phyloP scores from a whole-genome alignment of 1,139 yeast genomes.

The Diutina catenulata region DNA sequence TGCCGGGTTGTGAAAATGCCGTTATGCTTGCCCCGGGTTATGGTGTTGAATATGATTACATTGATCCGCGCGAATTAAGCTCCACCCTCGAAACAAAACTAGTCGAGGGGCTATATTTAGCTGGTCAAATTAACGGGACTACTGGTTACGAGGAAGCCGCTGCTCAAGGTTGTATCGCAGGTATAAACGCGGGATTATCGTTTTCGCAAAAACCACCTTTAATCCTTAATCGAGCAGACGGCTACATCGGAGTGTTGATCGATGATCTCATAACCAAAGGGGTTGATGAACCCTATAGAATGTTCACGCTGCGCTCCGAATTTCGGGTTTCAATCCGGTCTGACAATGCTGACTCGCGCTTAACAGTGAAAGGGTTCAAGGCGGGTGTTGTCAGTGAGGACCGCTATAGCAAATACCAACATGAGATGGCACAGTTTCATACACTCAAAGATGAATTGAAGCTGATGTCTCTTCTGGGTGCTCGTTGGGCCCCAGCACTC shows the following conservation, averaged over 20 bases:
- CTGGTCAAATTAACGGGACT: constrained; percentile 98
- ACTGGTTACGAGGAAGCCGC: constrained; percentile 99
- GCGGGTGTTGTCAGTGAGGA: constrained; percentile 56
- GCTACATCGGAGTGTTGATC: constrained; percentile 82
- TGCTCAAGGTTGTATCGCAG: constrained; percentile 92
- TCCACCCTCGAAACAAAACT: constrained; percentile 73
- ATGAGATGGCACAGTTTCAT: constrained; percentile 37
- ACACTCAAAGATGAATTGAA: constrained; percentile 34
- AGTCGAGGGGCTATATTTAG: constrained; percentile 70
- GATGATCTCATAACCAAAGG: constrained; percentile 95
- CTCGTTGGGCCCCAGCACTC: constrained; percentile 48
- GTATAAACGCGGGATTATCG: constrained; percentile 76
- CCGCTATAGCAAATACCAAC: constrained; percentile 40
- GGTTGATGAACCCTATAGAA: constrained; percentile 92
- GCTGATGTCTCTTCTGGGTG: constrained; percentile 35
- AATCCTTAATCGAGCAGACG: constrained; percentile 62
- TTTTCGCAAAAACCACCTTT: constrained; percentile 32
- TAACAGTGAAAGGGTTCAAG: constrained; percentile 57
- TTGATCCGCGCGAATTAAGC: constrained; percentile 81
- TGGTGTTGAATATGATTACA: constrained; percentile 95
- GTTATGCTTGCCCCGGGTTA: constrained; percentile 89
- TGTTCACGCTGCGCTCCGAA: constrained; percentile 96
- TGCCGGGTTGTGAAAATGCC: constrained; percentile 85
- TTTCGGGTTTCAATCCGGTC: constrained; percentile 82
- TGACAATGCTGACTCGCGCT: constrained; percentile 83